Base-by-base conservation (phyloP, 139 green algal species). In the Closterium sp. region DNA sequence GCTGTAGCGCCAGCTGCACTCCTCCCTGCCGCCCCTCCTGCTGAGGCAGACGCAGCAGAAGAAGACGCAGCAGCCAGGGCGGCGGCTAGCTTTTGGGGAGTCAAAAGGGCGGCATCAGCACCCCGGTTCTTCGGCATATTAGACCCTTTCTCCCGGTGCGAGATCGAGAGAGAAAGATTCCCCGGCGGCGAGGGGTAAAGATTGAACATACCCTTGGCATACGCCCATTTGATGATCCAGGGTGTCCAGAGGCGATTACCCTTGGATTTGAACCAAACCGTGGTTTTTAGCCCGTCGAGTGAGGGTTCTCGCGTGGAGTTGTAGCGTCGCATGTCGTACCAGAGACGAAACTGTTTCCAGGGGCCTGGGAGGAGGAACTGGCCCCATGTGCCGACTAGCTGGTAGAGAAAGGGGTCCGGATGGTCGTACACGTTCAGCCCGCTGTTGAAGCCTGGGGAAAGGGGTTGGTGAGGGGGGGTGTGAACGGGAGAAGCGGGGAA, bases 151-250 rank as follows among this genome's bases (percentile, higher is more conserved):
- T 92, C 89, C 17, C 89, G 22, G 89, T 92, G 89, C 79, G 89
- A 92, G 34, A 92, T 45, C 32, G 32, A 87, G 42, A 92, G 89
- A 17, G 89, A 92, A 22, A 88, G 27, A 28, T 92, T 92, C 22
- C 50, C 22, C 9, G 42, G 42, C 31, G 89, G 89, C 27, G 27
- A 38, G 7, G 89, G 85, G 70, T 92, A 92, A 31, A 92, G 32
- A 73, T 89, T 92, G 89, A 89, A 92, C 70, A 88, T 92, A 38
- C 73, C n/a, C 22, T 89, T 29, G 13, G 89, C 89, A 45, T 92
- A 70, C 31, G 89, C 89, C 89, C 89, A 92, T n/a, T 92, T 92
- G 45, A 92, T 92, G 5, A 92, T 89, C 89, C 89, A 92, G n/a
- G 89, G 89, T 17, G 89, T 92, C 89, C 89, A 92, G 42, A 92